phyloP scores from a whole-genome alignment of 2,329 filamentous ascomycete species.

The Diaporthe sp. region DNA sequence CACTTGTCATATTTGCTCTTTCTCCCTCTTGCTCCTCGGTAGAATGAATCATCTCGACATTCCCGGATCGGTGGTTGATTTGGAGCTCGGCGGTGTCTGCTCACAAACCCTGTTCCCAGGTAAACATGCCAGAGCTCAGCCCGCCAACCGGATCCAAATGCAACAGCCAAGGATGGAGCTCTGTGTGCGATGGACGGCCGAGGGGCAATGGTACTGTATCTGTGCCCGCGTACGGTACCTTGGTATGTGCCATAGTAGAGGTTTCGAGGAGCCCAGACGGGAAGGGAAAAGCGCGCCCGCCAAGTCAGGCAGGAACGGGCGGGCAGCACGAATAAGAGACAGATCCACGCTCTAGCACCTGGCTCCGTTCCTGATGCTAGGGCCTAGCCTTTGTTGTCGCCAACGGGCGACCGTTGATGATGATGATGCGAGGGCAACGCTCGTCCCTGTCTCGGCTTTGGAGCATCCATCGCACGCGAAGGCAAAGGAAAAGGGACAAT shows the following conservation, averaged over 20 bases:
- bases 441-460: not conserved
- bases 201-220: not conserved
- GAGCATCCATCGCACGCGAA: not conserved
- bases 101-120: not conserved
- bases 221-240: not conserved
- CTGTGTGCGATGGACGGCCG: not conserved
- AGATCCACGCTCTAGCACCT: conserved; percentile 15
- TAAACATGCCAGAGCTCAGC: conserved; percentile 11
- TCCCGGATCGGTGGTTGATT: not conserved
- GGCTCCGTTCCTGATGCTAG: conserved; percentile 17
- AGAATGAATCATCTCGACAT: not conserved
- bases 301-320: conserved; percentile 26
- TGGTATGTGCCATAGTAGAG: not conserved
- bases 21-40: not conserved
- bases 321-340: conserved; percentile 30
- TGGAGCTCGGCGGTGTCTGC: not conserved
- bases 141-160: not conserved
- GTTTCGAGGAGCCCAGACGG: not conserved
- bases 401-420: conserved; percentile 21
- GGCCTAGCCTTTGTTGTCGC: conserved; percentile 9
- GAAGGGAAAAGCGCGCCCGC: conserved; percentile 14
- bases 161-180: not conserved
- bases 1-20: not conserved
- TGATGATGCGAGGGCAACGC: not conserved
- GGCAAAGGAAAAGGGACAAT: not conserved